Conservation (phyloP, 2,329 filamentous ascomycete species). For the Salinomyces thailandicus region DNA sequence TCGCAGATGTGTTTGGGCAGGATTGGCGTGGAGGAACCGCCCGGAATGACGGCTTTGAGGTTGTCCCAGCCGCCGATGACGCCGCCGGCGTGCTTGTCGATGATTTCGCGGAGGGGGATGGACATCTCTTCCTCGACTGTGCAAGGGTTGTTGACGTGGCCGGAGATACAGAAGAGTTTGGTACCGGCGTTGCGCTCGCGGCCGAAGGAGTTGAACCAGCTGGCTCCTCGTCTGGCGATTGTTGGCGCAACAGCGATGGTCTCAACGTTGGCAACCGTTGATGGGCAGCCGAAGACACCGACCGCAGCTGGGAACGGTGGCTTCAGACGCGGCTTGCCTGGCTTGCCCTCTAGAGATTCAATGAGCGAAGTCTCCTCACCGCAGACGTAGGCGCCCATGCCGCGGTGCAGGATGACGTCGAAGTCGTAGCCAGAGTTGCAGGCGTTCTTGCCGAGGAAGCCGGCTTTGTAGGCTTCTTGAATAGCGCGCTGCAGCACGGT, state of each 20-base stretch:
- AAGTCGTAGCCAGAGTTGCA: slow-evolving; percentile 96
- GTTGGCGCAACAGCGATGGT: slow-evolving; percentile 92
- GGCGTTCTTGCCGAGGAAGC: slow-evolving; percentile 95
- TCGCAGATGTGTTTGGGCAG: slow-evolving; percentile 84
- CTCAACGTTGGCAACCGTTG: slow-evolving; percentile 96
- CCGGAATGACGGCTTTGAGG: slow-evolving; percentile 85
- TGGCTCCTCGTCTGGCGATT: slow-evolving; percentile 82
- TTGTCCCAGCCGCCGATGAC: slow-evolving; percentile 98
- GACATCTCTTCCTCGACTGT: slow-evolving; percentile 99
- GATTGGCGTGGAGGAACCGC: slow-evolving; percentile 92
- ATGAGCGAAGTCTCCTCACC: slow-evolving; percentile 97
- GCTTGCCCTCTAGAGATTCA: slow-evolving; percentile 96
- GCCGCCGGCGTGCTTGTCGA: slow-evolving; percentile 96
- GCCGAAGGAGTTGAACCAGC: slow-evolving; percentile 88
- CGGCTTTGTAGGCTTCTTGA: slow-evolving; percentile 91
- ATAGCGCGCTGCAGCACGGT: slow-evolving; percentile 89
- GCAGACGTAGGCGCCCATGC: slow-evolving; percentile 94
- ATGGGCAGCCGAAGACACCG: slow-evolving; percentile 94
- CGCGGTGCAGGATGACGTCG: slow-evolving; percentile 91
- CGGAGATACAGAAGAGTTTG: slow-evolving; percentile 97
- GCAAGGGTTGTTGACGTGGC: slow-evolving; percentile 95
- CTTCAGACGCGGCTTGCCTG: slow-evolving; percentile 96
- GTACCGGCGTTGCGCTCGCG: slow-evolving; percentile 94
- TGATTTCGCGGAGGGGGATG: slow-evolving; percentile 87
- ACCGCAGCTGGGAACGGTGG: slow-evolving; percentile 96